Conservation (phyloP, 768 basidiomycete genomes). For the Mycena maculata region DNA sequence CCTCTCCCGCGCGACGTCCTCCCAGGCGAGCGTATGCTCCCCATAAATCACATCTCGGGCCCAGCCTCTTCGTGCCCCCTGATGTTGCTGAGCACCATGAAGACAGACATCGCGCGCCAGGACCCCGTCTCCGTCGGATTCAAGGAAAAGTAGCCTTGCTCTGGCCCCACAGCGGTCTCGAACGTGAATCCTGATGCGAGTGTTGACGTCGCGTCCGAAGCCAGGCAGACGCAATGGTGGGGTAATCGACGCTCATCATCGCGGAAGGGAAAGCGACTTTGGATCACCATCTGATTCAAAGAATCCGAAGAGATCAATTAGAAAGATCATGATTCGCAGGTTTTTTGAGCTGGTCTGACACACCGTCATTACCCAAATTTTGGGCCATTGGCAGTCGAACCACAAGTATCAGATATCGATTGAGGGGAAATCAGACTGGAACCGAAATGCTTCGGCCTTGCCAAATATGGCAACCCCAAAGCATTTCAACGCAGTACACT, state of each 20-base stretch:
- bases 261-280: no score
- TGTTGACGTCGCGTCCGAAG: conserved; percentile 23
- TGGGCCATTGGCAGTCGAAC: no score
- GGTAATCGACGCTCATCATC: neutral
- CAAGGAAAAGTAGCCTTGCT: conserved; percentile 41
- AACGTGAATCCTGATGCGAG: conserved; percentile 40
- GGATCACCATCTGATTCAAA: no score
- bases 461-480: neutral
- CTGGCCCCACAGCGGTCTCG: conserved; percentile 41
- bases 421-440: no score
- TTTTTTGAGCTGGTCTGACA: no score
- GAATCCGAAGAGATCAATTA: no score
- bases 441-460: neutral
- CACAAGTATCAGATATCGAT: no score
- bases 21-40: conserved; percentile 42
- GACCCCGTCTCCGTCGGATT: conserved; percentile 21
- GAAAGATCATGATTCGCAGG: no score
- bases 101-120: conserved; percentile 41
- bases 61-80: conserved; percentile 44
- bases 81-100: conserved; percentile 39
- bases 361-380: no score
- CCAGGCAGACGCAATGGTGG: conserved; percentile 39
- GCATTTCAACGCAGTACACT: neutral
- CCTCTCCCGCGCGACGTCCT: conserved; percentile 42
- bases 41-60: conserved; percentile 42